Evolutionary conservation across 371 early-diverging fungal species (phyloP), one percentile per base, ranked within the genome.

Genomic region (Chytridiales sp.): DNA sequence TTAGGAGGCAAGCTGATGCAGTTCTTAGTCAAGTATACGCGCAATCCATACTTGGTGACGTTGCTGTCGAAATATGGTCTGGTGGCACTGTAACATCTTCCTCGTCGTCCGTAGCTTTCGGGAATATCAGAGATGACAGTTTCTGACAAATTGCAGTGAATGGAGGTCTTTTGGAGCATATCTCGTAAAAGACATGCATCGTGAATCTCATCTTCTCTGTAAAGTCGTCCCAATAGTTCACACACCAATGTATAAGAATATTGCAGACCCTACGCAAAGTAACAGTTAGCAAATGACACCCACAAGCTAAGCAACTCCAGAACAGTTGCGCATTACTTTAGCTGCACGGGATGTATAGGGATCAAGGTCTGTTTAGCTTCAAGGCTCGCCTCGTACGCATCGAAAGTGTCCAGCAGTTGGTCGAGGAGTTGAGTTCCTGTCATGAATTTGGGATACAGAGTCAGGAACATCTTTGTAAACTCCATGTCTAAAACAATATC

Each of bases 121-220:
- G 60, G 32, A 47, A 65, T 15, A 66, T 49, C 1, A 75, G 48
- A 19, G 27, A 21, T 3, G 49, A 54, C n/a, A 75, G 53, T 38
- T 64, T 69, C 39, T 66, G 68, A 34, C 59, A 60, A 21, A 72
- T 56, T 11, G 65, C 68, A 9, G 70, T 59, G 35, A 60, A 75
- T 0, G 63, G 56, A 1, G 69, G 66, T 22, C 70, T 54, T 22
- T 32, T 32, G 9, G 63, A 59, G 47, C 67, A 70, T 29, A 68
- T 38, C 22, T 70, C 68, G n/a, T 71, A 57, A 56, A 72, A 72
- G 36, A 75, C 66, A 2, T 68, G 56, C 13, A 75, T 48, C 0
- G 75, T 72, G 56, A 72, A 68, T 11, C 75, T 56, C 75, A 75
- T 75, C 38, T 63, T 72, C 22, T 64, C 61, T 2, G 65, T 39